Conservation (phyloP, 2,329 filamentous ascomycete genomes). For the Phaeosphaeria sp. region DNA sequence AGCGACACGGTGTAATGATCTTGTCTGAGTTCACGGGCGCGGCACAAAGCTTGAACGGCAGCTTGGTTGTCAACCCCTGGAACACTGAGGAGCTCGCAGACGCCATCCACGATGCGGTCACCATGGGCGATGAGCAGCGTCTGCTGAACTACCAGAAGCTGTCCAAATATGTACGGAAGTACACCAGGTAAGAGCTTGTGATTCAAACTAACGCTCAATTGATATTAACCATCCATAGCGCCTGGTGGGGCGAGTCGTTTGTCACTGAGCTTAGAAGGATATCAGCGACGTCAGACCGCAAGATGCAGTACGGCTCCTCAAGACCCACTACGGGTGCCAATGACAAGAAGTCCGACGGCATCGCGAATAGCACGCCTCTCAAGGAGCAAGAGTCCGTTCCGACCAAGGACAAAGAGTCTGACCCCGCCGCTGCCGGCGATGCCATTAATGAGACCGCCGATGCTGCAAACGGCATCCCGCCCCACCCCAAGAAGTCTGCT, state of each 20-base stretch:
- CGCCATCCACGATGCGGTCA: conserved; percentile 94
- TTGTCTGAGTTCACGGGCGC: conserved; percentile 96
- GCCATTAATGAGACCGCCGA: conserved; percentile 6
- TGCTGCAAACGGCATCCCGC: background rate
- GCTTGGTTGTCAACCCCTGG: conserved; percentile 96
- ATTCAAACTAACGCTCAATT: background rate
- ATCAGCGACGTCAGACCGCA: conserved; percentile 59
- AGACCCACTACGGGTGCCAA: conserved; percentile 9
- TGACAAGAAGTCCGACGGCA: conserved; percentile 4
- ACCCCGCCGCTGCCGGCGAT: conserved; percentile 15
- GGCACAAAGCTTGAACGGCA: conserved; percentile 91
- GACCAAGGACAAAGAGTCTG: conserved; percentile 20
- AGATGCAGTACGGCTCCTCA: conserved; percentile 41
- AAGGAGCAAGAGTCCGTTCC: conserved; percentile 2
- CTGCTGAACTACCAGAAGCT: conserved; percentile 88
- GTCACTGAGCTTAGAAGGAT: conserved; percentile 78
- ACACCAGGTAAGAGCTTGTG: conserved; percentile 69
- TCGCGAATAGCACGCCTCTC: background rate
- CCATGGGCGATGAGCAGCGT: conserved; percentile 89
- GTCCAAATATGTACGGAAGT: conserved; percentile 95
- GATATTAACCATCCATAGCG: conserved; percentile 57
- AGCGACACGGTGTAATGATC: conserved; percentile 91
- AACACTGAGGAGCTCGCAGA: conserved; percentile 95
- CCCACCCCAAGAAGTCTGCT: conserved; percentile 16
- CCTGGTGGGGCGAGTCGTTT: conserved; percentile 96